Conservation (phyloP, 108 stramenopile species). For the Skeletonema grethae region DNA sequence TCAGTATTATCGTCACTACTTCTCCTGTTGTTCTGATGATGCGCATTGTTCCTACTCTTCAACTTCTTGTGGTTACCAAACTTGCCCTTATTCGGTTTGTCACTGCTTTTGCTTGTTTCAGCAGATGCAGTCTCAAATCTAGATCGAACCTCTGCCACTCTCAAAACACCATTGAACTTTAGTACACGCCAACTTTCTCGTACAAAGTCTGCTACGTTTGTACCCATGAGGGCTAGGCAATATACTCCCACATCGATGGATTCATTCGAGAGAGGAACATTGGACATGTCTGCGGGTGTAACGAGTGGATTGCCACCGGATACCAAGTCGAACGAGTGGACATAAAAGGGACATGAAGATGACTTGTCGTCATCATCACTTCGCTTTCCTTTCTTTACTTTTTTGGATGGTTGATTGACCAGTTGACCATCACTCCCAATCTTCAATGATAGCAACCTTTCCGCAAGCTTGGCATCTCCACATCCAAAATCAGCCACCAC, state of each 20-base stretch:
- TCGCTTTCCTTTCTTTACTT: constrained; percentile 3
- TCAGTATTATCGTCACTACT: constrained; percentile 18
- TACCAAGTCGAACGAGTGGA: constrained; percentile 97
- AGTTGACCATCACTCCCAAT: constrained; percentile 19
- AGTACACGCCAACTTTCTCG: constrained; percentile 93
- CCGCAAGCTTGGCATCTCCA: constrained; percentile 95
- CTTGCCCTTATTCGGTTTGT: not conserved
- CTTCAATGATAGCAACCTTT: constrained; percentile 50
- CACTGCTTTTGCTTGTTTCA: not conserved
- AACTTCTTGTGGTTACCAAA: constrained; percentile 22
- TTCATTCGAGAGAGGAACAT: constrained; percentile 85
- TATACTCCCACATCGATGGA: constrained; percentile 95
- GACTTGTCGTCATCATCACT: not conserved
- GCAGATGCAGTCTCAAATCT: constrained; percentile 82
- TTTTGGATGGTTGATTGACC: constrained; percentile 4
- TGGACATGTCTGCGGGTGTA: constrained; percentile 96
- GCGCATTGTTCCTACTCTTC: constrained; percentile 28
- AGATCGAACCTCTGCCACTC: constrained; percentile 95
- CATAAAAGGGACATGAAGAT: constrained; percentile 48
- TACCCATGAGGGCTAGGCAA: constrained; percentile 98
- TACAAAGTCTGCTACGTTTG: constrained; percentile 92
- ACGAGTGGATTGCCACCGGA: constrained; percentile 79
- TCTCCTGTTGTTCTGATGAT: not conserved
- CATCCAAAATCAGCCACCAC: constrained; percentile 99
- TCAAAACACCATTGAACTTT: constrained; percentile 77